Percentiles rank a stretch among this genome's conserved stretches.
Conservation (phyloP, 208 protist genomes). For the Trypanosoma grayi region DNA sequence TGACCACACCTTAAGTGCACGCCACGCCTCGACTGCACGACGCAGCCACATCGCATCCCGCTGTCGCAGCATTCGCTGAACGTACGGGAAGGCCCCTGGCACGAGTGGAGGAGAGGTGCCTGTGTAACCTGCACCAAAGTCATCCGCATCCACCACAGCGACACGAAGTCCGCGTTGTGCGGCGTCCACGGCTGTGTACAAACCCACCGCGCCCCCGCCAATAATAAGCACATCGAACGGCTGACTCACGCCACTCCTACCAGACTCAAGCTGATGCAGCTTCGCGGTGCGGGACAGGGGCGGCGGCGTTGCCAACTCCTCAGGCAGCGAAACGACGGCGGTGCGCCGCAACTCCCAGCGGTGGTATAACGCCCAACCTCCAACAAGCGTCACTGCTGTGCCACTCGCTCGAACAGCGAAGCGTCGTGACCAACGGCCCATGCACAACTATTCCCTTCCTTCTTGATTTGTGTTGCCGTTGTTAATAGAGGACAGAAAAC, state of each 20-base stretch:
- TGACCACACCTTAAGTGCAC: slow-evolving; percentile 48
- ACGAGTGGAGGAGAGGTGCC: slow-evolving; percentile 26
- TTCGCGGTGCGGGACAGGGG: slow-evolving; percentile 19
- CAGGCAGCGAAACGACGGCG: slow-evolving; percentile 11
- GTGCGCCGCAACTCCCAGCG: slow-evolving; percentile 57
- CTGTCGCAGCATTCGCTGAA: slow-evolving; percentile 75
- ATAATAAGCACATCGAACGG: slow-evolving; percentile 77
- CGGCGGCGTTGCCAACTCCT: background rate
- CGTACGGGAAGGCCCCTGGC: slow-evolving; percentile 65
- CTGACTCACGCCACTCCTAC: slow-evolving; percentile 17
- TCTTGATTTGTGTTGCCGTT: too few species aligned
- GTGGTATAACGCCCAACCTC: slow-evolving; percentile 22
- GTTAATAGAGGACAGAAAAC: too few species aligned
- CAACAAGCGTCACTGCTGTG: slow-evolving; percentile 7
- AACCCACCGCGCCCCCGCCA: slow-evolving; percentile 60
- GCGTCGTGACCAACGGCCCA: slow-evolving; percentile 43
- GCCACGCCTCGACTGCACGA: slow-evolving; percentile 39
- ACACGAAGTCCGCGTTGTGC: slow-evolving; percentile 74
- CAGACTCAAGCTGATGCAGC: slow-evolving; percentile 21
- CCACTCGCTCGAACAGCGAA: slow-evolving; percentile 34
- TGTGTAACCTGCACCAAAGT: slow-evolving; percentile 52
- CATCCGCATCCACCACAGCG: slow-evolving; percentile 62
- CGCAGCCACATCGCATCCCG: slow-evolving; percentile 60
- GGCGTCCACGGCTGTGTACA: slow-evolving; percentile 84
- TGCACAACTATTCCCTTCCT: background rate